Evolutionary conservation across 2,329 filamentous ascomycete species (phyloP), one percentile per base, ranked within the genome.

Genomic region (Mycocentrospora acerina): DNA sequence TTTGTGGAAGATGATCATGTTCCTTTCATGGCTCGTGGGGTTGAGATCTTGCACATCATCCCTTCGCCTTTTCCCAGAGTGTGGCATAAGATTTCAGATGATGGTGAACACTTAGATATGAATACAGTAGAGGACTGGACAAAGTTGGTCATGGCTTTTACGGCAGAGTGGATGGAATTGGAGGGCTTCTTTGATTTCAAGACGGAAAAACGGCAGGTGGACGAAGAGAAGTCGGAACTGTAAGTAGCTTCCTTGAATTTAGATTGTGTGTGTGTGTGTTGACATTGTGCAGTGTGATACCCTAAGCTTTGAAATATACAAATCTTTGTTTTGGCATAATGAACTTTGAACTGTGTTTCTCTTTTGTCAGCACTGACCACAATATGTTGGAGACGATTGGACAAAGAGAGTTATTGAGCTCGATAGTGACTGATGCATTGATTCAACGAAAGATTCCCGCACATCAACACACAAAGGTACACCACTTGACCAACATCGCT

Each of bases 41-140:
- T 98, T 0, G 85, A 95, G 22, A 79, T 97, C n/a, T 67, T 98
- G 36, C 93, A 98, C 67, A 69, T 98, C 22, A 97, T 98, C 40
- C 90, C 91, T 0, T 76, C 75, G 1, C 85, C 85, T 0, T 97
- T 97, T 60, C 90, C 91, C 1, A 40, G 54, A 0, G 86, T 94
- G 2, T 98, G 93, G 93, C 93, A 98, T 68, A 84, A 77, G 1
- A 83, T 90, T 51, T 72, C 82, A 0, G 93, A 98, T 60, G 86
- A 96, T 55, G 93, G 81, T 4, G 83, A 86, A 51, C 88, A 97
- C 67, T 70, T 98, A 35, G 89, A 98, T 64, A 73, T 85, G 55
- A 76, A 83, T 4, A 93, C 88, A 0, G 81, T 90, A 15, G 81
- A 88, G 55, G 93, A 98, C 65, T 98, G 93, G 93, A 82, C 88